phyloP scores from a whole-genome alignment of 1,284 basidiomycete species.

The Leccinum ponderosum region DNA sequence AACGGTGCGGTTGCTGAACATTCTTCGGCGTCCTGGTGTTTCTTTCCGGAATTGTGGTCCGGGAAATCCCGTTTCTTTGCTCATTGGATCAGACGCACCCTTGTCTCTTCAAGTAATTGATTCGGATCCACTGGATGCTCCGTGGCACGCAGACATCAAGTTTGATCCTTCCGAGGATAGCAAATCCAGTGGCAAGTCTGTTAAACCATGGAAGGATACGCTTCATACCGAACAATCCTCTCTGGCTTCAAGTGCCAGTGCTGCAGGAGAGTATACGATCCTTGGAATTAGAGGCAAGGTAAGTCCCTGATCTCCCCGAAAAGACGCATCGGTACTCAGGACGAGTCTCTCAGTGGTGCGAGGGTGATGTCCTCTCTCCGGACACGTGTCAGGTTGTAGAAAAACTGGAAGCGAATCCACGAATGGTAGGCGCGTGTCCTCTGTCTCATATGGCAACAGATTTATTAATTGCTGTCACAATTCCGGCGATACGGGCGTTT shows the following conservation, averaged over 20 bases:
- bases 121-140: slow-evolving; percentile 59
- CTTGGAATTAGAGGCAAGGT: slow-evolving; percentile 70
- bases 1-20: slow-evolving; percentile 63
- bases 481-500: slow-evolving; percentile 92
- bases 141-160: slow-evolving; percentile 64
- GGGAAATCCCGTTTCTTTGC: slow-evolving; percentile 70
- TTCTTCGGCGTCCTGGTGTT: slow-evolving; percentile 75
- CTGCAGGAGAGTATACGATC: slow-evolving; percentile 85
- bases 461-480: slow-evolving; percentile 43
- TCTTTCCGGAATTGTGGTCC: slow-evolving; percentile 77
- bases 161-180: slow-evolving; percentile 54
- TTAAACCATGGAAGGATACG: slow-evolving; percentile 62
- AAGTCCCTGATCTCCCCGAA: neutral
- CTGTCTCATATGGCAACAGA: slow-evolving; percentile 2
- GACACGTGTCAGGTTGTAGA: slow-evolving; percentile 76
- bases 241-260: slow-evolving; percentile 51
- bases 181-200: slow-evolving; percentile 38
- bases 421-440: slow-evolving; percentile 66
- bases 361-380: slow-evolving; percentile 81
- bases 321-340: slow-evolving; percentile 1
- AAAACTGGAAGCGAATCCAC: slow-evolving; percentile 86
- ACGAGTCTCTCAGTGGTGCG: slow-evolving; percentile 53
- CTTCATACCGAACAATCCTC: slow-evolving; percentile 52
- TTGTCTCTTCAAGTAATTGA: slow-evolving; percentile 53
- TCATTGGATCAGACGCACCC: slow-evolving; percentile 65